A percentile compares a stretch with the other conserved stretches of the same genome.
phyloP scores from a whole-genome alignment of 2,329 filamentous ascomycete species.

The Sclerotiophoma versabilis region DNA sequence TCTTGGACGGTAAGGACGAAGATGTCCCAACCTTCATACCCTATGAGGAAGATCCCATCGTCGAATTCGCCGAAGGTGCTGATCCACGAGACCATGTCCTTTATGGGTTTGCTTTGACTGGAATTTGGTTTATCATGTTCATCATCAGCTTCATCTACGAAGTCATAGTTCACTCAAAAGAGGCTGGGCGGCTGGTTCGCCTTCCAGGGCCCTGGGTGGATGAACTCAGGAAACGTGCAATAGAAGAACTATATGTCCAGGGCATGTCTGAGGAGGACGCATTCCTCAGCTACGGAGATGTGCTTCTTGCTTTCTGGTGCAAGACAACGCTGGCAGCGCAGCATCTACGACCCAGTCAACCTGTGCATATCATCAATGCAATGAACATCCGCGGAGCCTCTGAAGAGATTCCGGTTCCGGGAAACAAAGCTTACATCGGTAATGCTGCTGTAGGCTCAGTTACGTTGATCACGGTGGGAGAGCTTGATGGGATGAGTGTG shows the following conservation, averaged over 20 bases:
- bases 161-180: constrained; percentile 14
- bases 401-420: background rate
- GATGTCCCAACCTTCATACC: constrained; percentile 14
- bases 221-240: background rate
- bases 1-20: too few relatives aligned
- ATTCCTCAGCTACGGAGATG: constrained; percentile 32
- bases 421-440: background rate
- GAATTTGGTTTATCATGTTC: constrained; percentile 19
- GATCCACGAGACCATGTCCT: constrained; percentile 20
- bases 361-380: constrained; percentile 28
- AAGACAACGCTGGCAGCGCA: constrained; percentile 16
- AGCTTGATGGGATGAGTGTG: background rate
- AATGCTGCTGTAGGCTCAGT: background rate
- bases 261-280: constrained; percentile 16
- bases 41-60: constrained; percentile 29
- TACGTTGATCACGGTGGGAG: background rate
- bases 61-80: background rate
- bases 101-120: constrained; percentile 16
- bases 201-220: background rate
- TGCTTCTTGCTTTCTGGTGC: constrained; percentile 23
- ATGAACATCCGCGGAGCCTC: background rate
- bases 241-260: constrained; percentile 17
- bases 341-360: constrained; percentile 3
- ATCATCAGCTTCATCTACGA: constrained; percentile 27
- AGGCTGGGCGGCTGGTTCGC: background rate